Conservation (phyloP, 2,329 filamentous ascomycete species). For the Pseudogymnoascus sp. region DNA sequence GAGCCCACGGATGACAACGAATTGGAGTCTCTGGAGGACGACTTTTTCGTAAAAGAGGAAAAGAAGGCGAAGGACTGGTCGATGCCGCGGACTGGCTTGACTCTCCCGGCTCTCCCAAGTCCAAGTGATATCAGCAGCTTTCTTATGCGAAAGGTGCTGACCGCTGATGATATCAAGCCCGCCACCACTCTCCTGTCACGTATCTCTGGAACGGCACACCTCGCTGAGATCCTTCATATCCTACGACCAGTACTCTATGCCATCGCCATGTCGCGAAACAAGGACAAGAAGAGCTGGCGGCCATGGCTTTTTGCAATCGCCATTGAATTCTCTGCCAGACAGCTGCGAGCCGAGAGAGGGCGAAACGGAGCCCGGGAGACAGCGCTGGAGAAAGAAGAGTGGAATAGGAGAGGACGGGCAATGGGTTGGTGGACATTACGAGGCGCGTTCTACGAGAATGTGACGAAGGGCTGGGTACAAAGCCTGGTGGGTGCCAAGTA, state of each 20-base stretch:
- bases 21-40: conserved; percentile 33
- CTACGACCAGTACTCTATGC: conserved; percentile 83
- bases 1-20: conserved; percentile 36
- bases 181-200: conserved; percentile 79
- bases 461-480: conserved; percentile 66
- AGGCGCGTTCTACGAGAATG: conserved; percentile 91
- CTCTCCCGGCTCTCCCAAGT: conserved; percentile 73
- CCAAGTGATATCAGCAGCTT: conserved; percentile 78
- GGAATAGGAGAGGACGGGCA: conserved; percentile 78
- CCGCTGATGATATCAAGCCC: conserved; percentile 93
- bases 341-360: conserved; percentile 56
- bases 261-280: conserved; percentile 59
- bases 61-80: conserved; percentile 53
- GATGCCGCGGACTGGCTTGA: conserved; percentile 91
- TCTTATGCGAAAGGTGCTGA: conserved; percentile 81
- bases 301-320: conserved; percentile 84
- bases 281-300: conserved; percentile 73
- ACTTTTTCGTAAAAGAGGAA: conserved; percentile 30
- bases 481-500: conserved; percentile 46
- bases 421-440: conserved; percentile 96
- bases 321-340: conserved; percentile 82
- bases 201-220: conserved; percentile 61
- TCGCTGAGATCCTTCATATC: conserved; percentile 88
- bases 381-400: conserved; percentile 80
- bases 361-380: conserved; percentile 54